phyloP scores from a whole-genome alignment of 179 eudicot genomes.

The Spergularia azorica region DNA sequence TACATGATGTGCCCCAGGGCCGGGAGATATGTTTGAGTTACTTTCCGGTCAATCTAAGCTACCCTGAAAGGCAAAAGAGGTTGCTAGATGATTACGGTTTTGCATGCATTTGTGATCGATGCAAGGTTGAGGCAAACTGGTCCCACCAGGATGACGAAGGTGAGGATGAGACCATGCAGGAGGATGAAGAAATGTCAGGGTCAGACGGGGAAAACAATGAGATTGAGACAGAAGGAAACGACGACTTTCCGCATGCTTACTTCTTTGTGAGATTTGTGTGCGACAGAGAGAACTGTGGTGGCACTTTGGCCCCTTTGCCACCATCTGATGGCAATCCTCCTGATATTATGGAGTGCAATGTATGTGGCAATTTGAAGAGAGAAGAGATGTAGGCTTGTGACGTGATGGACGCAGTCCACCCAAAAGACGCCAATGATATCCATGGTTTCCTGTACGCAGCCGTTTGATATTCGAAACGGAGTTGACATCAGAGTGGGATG shows the following conservation, averaged over 20 bases:
- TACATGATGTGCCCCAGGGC: slow-evolving; percentile 75
- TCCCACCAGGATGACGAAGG: slow-evolving; percentile 33
- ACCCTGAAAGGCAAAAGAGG: slow-evolving; percentile 64
- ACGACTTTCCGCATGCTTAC: slow-evolving; percentile 87
- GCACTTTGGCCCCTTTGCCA: slow-evolving; percentile 91
- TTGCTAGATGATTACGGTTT: slow-evolving; percentile 87
- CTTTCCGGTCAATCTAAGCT: slow-evolving; percentile 79
- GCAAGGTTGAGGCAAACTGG: slow-evolving; percentile 70
- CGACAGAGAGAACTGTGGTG: slow-evolving; percentile 69
- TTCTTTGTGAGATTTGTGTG: slow-evolving; percentile 91
- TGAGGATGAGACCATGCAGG: slow-evolving; percentile 42
- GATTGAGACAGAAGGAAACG: slow-evolving; percentile 34
- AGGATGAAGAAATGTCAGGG: slow-evolving; percentile 19
- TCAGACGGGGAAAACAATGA: slow-evolving; percentile 31
- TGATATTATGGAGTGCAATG: slow-evolving; percentile 79
- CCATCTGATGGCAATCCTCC: slow-evolving; percentile 39
- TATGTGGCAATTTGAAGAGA: slow-evolving; percentile 59
- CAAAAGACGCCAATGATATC: too few species aligned
- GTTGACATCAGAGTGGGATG: too few species aligned
- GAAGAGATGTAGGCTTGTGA: slow-evolving; percentile 36
- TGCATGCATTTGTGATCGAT: slow-evolving; percentile 76
- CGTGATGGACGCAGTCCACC: slow-evolving; percentile 1
- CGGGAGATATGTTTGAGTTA: slow-evolving; percentile 89
- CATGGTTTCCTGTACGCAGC: too few species aligned
- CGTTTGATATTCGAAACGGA: too few species aligned